Conservation (phyloP, 1,284 basidiomycete genomes). For the Melampsora americana region DNA sequence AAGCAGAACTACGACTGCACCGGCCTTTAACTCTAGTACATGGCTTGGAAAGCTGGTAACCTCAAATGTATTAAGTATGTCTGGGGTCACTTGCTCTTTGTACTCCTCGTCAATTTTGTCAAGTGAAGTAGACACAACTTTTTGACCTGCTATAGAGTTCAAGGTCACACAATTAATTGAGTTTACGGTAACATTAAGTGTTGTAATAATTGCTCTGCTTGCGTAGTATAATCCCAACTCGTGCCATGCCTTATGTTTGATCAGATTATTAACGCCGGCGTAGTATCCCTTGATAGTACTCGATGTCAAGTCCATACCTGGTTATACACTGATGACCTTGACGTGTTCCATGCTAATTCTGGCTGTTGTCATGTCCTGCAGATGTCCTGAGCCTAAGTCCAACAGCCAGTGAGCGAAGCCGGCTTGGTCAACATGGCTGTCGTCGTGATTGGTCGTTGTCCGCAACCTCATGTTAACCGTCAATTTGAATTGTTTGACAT, state of each 20-base stretch:
- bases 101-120: slow-evolving; percentile 3
- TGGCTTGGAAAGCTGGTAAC: not conserved
- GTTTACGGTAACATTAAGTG: too few relatives aligned
- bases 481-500: not conserved
- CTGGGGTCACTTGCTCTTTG: not conserved
- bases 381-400: not conserved
- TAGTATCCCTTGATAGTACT: too few relatives aligned
- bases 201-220: too few relatives aligned
- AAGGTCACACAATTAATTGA: too few relatives aligned
- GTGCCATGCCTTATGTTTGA: too few relatives aligned
- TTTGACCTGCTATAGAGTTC: too few relatives aligned
- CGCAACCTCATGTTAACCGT: not conserved
- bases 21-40: not conserved
- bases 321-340: too few relatives aligned
- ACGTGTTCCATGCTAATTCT: too few relatives aligned
- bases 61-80: not conserved
- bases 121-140: not conserved
- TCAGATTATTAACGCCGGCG: too few relatives aligned
- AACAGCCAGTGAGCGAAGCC: not conserved
- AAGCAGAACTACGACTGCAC: not conserved
- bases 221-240: too few relatives aligned
- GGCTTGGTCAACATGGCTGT: not conserved
- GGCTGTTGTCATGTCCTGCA: not conserved
- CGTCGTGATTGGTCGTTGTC: not conserved
- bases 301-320: too few relatives aligned